Percentiles rank a stretch among this genome's conserved stretches.
These are phyloP conservation scores for Aphanomyces invadans DNA, from an alignment of 352 stramenopile genomes.

Conservation along the genomic window DNA sequence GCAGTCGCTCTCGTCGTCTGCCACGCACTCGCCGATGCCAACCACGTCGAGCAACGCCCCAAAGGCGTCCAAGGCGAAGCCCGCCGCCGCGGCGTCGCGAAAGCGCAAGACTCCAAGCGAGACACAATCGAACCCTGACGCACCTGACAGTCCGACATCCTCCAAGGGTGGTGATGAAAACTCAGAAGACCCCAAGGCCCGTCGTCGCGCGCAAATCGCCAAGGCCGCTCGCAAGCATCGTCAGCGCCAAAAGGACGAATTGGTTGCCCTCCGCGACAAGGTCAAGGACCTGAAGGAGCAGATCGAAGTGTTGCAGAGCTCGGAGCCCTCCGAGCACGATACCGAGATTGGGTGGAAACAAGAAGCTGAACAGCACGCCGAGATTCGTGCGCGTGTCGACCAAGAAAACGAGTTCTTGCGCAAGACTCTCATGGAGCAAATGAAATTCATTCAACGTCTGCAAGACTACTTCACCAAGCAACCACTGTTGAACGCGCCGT, in stretches of 20 bases:
- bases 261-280: slow-evolving; percentile 76
- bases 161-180: slow-evolving; percentile 35
- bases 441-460: slow-evolving; percentile 87
- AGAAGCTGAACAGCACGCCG: slow-evolving; percentile 80
- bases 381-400: slow-evolving; percentile 80
- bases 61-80: slow-evolving; percentile 10
- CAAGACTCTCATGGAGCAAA: slow-evolving; percentile 86
- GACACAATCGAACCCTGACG: slow-evolving; percentile 17
- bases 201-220: slow-evolving; percentile 79
- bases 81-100: slow-evolving; percentile 1
- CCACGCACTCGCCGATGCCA: slow-evolving; percentile 6
- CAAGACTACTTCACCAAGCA: slow-evolving; percentile 89
- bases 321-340: slow-evolving; percentile 82
- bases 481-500: slow-evolving; percentile 73
- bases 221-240: slow-evolving; percentile 83
- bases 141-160: slow-evolving; percentile 18
- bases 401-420: slow-evolving; percentile 86
- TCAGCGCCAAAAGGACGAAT: slow-evolving; percentile 82
- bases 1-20: slow-evolving; percentile 9
- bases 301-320: slow-evolving; percentile 84
- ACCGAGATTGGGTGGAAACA: slow-evolving; percentile 85
- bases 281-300: slow-evolving; percentile 87
- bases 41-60: not conserved
- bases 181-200: slow-evolving; percentile 80
- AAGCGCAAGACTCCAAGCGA: slow-evolving; percentile 16